phyloP scores from a whole-genome alignment of 148 eudicot species.

The Silene latifolia region DNA sequence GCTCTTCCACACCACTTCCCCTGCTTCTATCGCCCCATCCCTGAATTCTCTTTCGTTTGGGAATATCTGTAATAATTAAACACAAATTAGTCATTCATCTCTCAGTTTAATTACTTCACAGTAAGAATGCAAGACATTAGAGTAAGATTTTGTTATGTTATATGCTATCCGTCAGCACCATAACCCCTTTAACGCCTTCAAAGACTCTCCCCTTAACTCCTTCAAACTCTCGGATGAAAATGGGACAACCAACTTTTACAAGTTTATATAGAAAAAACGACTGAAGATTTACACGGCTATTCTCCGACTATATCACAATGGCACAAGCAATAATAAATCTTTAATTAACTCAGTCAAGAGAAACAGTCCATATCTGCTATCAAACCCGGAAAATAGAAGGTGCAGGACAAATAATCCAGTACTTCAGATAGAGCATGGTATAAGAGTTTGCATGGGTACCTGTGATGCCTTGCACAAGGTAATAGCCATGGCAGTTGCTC shows the following conservation, averaged over 20 bases:
- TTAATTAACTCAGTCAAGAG: neutral
- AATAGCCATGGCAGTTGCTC: constrained; percentile 63
- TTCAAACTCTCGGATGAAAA: no score
- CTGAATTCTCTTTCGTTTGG: constrained; percentile 59
- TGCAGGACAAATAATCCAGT: neutral
- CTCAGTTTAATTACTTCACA: neutral
- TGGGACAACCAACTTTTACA: no score
- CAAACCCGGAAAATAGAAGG: neutral
- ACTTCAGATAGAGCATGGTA: neutral
- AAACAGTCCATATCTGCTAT: neutral
- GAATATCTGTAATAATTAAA: constrained; percentile 39
- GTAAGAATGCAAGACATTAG: neutral
- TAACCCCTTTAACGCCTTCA: neutral
- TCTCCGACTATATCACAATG: no score
- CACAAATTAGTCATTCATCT: neutral
- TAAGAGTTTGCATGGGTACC: constrained; percentile 29
- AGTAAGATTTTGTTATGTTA: no score
- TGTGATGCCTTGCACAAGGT: constrained; percentile 76
- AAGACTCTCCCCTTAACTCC: no score
- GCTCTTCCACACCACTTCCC: constrained; percentile 84
- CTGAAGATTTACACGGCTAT: no score
- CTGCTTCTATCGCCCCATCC: constrained; percentile 76
- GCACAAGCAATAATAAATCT: no score
- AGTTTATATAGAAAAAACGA: no score
- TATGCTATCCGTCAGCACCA: neutral